These are phyloP conservation scores for Simplicillium sp. DNA, from an alignment of 2,329 filamentous ascomycete species.

Conservation along the genomic window DNA sequence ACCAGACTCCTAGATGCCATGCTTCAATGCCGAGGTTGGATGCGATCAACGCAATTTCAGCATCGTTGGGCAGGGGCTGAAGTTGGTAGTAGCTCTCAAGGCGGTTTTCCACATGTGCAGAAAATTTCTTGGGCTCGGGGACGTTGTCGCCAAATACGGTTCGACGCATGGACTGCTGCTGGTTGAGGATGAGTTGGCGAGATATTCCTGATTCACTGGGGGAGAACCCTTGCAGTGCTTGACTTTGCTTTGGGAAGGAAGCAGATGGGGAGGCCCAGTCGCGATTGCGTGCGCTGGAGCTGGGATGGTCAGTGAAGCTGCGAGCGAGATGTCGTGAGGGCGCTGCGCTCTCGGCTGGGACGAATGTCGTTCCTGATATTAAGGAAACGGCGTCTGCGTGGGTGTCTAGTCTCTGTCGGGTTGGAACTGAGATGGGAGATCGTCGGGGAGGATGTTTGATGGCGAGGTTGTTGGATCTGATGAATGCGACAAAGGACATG, in stretches of 20 bases:
- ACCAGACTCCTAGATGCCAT: conserved; percentile 44
- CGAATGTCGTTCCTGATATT: conserved; percentile 1
- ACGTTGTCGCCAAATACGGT: conserved; percentile 28
- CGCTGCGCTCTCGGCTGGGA: background rate
- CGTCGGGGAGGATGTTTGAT: conserved; percentile 15
- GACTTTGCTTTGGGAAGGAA: conserved; percentile 6
- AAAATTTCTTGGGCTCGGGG: conserved; percentile 34
- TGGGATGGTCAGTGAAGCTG: conserved; percentile 8
- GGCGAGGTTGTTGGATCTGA: conserved; percentile 46
- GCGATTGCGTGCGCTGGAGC: conserved; percentile 9
- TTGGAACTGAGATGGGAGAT: background rate
- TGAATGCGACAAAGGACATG: conserved; percentile 49
- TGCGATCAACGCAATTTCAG: conserved; percentile 41
- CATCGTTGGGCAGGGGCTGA: conserved; percentile 37
- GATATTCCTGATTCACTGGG: conserved; percentile 19
- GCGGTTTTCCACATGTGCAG: conserved; percentile 37
- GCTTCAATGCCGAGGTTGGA: conserved; percentile 44
- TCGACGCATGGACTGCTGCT: conserved; percentile 29
- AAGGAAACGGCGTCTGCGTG: background rate
- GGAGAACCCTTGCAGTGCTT: conserved; percentile 5
- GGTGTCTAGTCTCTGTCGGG: background rate
- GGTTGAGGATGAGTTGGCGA: conserved; percentile 33
- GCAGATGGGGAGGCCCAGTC: background rate
- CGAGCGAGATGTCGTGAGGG: background rate
- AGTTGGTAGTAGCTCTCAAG: conserved; percentile 44